A percentile compares a stretch with the other conserved stretches of the same genome.
These are phyloP conservation scores for Parasitella parasitica DNA, from an alignment of 371 early-diverging fungal genomes.

Conservation along the genomic window DNA sequence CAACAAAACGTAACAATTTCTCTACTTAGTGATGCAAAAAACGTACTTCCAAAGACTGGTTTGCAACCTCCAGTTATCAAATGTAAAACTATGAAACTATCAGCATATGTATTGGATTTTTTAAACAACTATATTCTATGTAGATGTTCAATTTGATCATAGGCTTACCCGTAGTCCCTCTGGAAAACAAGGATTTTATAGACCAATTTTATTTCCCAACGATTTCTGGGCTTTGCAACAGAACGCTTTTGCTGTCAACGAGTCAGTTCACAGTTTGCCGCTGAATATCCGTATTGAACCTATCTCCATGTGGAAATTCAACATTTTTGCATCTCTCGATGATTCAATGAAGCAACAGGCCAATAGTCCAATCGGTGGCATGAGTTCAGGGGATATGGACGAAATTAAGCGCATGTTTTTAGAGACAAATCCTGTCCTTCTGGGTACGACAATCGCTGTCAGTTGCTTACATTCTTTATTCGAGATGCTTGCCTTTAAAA, in stretches of 20 bases:
- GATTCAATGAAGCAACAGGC: conserved; percentile 68
- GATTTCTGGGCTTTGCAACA: conserved; percentile 89
- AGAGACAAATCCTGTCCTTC: conserved; percentile 86
- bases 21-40: conserved; percentile 54
- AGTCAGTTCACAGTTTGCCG: conserved; percentile 69
- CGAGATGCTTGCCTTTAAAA: conserved; percentile 95
- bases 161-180: conserved; percentile 30
- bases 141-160: conserved; percentile 54
- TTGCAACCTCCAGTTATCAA: conserved; percentile 55
- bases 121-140: not conserved
- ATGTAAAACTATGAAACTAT: conserved; percentile 31
- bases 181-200: conserved; percentile 54
- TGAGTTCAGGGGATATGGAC: conserved; percentile 61
- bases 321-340: conserved; percentile 57
- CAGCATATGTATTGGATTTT: not conserved
- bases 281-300: conserved; percentile 69
- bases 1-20: conserved; percentile 79
- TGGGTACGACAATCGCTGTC: conserved; percentile 78
- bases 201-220: conserved; percentile 78
- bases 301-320: conserved; percentile 76
- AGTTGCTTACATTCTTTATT: conserved; percentile 84
- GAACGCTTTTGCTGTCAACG: conserved; percentile 71
- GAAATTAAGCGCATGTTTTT: conserved; percentile 79
- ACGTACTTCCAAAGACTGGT: conserved; percentile 44
- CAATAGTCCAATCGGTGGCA: conserved; percentile 69